Evolutionary conservation across 805 yeast genomes (phyloP).

Genomic region (Wickerhamiella sorbophila): DNA sequence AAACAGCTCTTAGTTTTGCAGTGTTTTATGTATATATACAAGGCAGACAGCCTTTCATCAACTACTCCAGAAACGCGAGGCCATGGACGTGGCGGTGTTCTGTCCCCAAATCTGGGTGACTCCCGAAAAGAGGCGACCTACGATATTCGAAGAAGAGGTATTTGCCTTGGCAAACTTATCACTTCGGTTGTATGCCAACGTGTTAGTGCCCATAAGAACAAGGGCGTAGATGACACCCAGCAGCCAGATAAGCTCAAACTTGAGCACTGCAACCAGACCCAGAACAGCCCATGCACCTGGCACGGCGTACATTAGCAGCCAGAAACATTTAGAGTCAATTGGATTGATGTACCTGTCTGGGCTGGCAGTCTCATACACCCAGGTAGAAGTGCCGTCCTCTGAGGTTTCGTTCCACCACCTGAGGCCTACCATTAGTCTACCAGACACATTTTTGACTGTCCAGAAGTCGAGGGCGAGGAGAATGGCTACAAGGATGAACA

Average conservation of each 20-base stretch:
- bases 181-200: constrained; percentile 81
- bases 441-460: constrained; percentile 83
- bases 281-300: constrained; percentile 66
- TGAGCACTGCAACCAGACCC: constrained; percentile 64
- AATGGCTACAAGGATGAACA: constrained; percentile 65
- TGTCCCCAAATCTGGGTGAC: too few relatives aligned
- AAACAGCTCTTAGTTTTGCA: too few relatives aligned
- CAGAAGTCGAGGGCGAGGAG: constrained; percentile 83
- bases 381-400: constrained; percentile 47
- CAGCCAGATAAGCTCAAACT: constrained; percentile 52
- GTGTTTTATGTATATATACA: background rate
- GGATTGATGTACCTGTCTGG: constrained; percentile 58
- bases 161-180: constrained; percentile 85
- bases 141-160: constrained; percentile 18
- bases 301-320: constrained; percentile 62
- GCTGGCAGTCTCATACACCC: constrained; percentile 84
- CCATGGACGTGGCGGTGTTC: too few relatives aligned
- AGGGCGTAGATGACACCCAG: constrained; percentile 42
- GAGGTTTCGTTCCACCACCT: constrained; percentile 90
- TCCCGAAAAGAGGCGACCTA: constrained; percentile 11
- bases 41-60: background rate
- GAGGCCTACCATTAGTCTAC: constrained; percentile 77
- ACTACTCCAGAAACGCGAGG: background rate
- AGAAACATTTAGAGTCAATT: constrained; percentile 78
- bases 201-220: constrained; percentile 62